Conservation (phyloP, 306 rosid genomes). For the Calophaca sinica region DNA sequence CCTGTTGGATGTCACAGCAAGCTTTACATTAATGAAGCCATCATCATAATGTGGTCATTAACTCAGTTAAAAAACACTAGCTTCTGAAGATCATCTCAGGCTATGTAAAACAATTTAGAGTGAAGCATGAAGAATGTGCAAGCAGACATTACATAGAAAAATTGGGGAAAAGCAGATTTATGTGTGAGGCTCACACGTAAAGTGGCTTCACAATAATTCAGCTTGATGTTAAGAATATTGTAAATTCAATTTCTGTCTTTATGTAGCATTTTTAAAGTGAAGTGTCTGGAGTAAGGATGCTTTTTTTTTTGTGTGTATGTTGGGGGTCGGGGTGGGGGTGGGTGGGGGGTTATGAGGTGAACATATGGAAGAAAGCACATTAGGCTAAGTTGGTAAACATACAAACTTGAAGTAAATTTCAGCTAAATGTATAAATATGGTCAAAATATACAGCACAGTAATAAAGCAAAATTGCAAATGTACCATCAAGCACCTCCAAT, state of each 20-base stretch:
- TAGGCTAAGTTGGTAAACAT: conserved; percentile 7
- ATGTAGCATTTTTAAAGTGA: background rate
- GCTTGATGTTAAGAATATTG: background rate
- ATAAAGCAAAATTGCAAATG: conserved; percentile 44
- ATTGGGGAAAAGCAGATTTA: background rate
- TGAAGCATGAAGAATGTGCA: conserved; percentile 23
- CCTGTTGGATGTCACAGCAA: conserved; percentile 61
- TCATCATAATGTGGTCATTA: conserved; percentile 7
- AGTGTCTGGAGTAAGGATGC: background rate
- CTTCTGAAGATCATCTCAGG: background rate
- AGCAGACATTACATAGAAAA: conserved; percentile 13
- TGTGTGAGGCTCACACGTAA: background rate
- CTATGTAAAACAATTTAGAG: background rate
- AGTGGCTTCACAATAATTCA: background rate
- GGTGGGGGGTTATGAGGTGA: too few relatives aligned
- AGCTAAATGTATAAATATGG: conserved; percentile 11
- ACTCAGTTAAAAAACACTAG: conserved; percentile 18
- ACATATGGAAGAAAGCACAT: too few relatives aligned
- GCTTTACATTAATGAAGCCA: conserved; percentile 44
- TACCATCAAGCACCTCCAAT: conserved; percentile 98
- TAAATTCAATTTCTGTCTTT: background rate
- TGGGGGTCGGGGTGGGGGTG: too few relatives aligned
- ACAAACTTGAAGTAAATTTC: background rate
- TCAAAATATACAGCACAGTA: conserved; percentile 30
- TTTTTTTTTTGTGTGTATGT: too few relatives aligned